These are phyloP conservation scores for Daldinia concentrica DNA, from an alignment of 495 filamentous ascomycete species.

Conservation along the genomic window DNA sequence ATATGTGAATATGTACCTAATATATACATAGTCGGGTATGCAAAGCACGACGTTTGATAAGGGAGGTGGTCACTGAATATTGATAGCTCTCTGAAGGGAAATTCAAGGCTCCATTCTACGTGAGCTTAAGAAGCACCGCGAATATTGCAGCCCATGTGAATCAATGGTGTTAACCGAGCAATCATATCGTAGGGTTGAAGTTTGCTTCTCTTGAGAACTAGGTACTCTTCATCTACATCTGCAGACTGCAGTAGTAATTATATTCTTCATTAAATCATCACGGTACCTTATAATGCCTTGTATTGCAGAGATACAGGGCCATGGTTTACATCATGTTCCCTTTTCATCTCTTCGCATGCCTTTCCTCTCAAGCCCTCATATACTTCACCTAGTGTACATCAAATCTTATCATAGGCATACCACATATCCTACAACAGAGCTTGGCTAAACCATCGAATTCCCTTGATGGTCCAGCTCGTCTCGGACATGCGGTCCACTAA, in stretches of 20 bases:
- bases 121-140: neutral
- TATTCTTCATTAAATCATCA: too few species aligned
- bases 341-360: neutral
- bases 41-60: neutral
- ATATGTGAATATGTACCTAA: neutral
- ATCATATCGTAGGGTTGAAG: too few species aligned
- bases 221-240: too few species aligned
- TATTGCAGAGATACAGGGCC: too few species aligned
- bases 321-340: too few species aligned
- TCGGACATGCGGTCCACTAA: conserved; percentile 24
- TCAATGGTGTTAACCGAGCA: neutral
- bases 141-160: neutral
- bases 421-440: neutral
- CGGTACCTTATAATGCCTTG: too few species aligned
- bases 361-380: neutral
- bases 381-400: too few species aligned
- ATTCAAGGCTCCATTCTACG: neutral
- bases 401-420: neutral
- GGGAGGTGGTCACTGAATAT: neutral
- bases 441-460: conserved; percentile 35
- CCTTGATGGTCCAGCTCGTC: conserved; percentile 32
- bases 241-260: too few species aligned
- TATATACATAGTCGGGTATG: neutral
- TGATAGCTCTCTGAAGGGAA: neutral
- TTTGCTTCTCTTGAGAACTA: too few species aligned